Percentiles rank a stretch among this genome's conserved stretches.
These are phyloP conservation scores for Candida glaebosa DNA, from an alignment of 805 yeast genomes.

Conservation along the genomic window DNA sequence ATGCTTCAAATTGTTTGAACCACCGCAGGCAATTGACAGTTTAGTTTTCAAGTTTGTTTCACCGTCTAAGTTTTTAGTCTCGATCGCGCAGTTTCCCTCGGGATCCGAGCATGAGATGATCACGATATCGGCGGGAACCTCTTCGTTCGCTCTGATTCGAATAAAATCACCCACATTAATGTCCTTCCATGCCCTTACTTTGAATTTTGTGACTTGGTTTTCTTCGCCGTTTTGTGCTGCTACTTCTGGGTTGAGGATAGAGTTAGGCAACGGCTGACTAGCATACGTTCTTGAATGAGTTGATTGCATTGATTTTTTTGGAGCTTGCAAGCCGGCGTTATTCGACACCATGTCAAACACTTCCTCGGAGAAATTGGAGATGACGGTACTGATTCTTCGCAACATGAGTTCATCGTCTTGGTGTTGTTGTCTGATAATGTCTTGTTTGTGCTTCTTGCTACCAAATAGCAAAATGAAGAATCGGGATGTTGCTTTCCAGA, in stretches of 20 bases:
- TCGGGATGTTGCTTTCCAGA: conserved; percentile 5
- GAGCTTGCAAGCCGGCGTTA: conserved; percentile 2
- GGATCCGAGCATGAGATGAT: conserved; percentile 62
- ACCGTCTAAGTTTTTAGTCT: conserved; percentile 81
- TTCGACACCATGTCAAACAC: not conserved
- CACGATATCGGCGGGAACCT: conserved; percentile 73
- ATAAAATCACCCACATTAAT: conserved; percentile 71
- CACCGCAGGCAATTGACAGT: conserved; percentile 52
- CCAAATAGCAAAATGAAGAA: conserved; percentile 21
- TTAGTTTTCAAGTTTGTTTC: conserved; percentile 71
- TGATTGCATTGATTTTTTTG: conserved; percentile 12
- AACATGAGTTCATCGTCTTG: conserved; percentile 25
- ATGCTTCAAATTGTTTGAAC: conserved; percentile 42
- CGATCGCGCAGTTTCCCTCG: conserved; percentile 71
- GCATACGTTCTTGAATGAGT: conserved; percentile 7
- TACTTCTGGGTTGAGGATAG: conserved; percentile 19
- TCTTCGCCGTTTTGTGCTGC: conserved; percentile 8
- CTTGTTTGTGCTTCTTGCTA: conserved; percentile 20
- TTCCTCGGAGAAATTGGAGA: conserved; percentile 27
- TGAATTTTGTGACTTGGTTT: conserved; percentile 23
- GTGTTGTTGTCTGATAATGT: conserved; percentile 22
- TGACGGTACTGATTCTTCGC: conserved; percentile 34
- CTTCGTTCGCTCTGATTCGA: conserved; percentile 69
- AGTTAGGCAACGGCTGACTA: conserved; percentile 12
- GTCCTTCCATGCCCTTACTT: conserved; percentile 62